Base-by-base conservation (phyloP, 495 filamentous ascomycete genomes). In the Geoglossum glabrum region DNA sequence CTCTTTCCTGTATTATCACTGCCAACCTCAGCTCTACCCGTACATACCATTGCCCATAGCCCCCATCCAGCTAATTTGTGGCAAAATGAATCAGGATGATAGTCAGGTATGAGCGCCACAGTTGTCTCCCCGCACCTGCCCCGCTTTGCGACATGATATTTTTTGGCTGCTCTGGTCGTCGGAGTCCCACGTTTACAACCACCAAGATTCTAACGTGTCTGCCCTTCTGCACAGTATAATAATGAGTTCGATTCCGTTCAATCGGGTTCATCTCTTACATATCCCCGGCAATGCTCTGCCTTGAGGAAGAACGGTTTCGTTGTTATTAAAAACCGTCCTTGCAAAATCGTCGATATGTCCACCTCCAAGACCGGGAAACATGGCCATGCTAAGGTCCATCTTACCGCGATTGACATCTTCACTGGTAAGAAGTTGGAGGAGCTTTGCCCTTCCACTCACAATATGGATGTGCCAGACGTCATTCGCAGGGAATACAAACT, bases 291-390 rank as follows among this genome's bases (percentile, higher is more conserved):
- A 78, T 99, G 92, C 75, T 99, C 92, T 74, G 90, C 92, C 64
- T 81, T 99, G 77, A 82, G 92, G 67, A 97, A 99, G 89, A 92
- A 90, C 82, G 92, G 92, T 64, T 81, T 82, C 74, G 92, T 99
- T 75, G 85, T 90, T 67, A 97, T 99, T 75, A 97, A 99, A 81
- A 74, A 77, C 70, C 90, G 92, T 66, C 92, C 92, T 61, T 99
- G 92, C 89, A 97, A 96, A 83, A 99, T 99, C 66, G 86, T 96
- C 71, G 92, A 96, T 68, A 99, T 99, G 92, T 90, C 86, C 61
- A 99, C 92, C 74, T 99, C 92, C 69, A 99, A 99, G 88, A 99
- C 92, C 62, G 92, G 92, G 72, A 99, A 99, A 86, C 92, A 99
- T 85, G 92, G 92, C 72, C 92, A 99, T 84, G 92, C 92, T 73